phyloP scores from a whole-genome alignment of 495 filamentous ascomycete species.

The Aspergillus bertholletiae region DNA sequence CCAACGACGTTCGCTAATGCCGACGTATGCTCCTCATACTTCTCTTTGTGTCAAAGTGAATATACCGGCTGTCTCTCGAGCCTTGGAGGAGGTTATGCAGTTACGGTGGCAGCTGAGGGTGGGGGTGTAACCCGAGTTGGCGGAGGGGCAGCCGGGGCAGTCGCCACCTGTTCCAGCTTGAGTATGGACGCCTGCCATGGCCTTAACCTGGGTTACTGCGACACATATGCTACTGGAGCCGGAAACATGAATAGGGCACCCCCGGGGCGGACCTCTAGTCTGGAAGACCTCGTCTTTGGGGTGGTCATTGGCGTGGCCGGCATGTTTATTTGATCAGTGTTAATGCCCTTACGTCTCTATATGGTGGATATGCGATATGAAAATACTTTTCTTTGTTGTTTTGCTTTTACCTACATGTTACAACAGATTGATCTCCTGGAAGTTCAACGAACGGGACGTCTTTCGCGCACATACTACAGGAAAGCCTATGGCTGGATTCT shows the following conservation, averaged over 20 bases:
- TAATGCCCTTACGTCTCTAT: slow-evolving; percentile 2
- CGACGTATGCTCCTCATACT: slow-evolving; percentile 63
- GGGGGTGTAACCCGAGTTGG: slow-evolving; percentile 60
- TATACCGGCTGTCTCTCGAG: slow-evolving; percentile 60
- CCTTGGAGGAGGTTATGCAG: slow-evolving; percentile 47
- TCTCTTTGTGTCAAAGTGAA: slow-evolving; percentile 61
- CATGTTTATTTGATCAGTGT: slow-evolving; percentile 36
- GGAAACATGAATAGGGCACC: slow-evolving; percentile 32
- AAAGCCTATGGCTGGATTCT: background rate
- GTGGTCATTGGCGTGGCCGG: slow-evolving; percentile 40
- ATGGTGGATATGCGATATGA: slow-evolving; percentile 5
- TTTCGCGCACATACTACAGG: background rate
- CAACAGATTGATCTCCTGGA: background rate
- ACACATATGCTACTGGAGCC: slow-evolving; percentile 31
- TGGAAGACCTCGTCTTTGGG: slow-evolving; percentile 42
- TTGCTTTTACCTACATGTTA: background rate
- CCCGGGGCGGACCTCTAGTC: slow-evolving; percentile 25
- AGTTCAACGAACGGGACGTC: background rate
- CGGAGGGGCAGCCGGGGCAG: slow-evolving; percentile 52
- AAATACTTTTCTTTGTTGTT: slow-evolving; percentile 1
- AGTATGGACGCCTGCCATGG: slow-evolving; percentile 58
- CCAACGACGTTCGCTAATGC: slow-evolving; percentile 62
- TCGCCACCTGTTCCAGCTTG: slow-evolving; percentile 63
- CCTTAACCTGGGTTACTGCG: slow-evolving; percentile 52
- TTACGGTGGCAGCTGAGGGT: slow-evolving; percentile 40